Evolutionary conservation across 2,329 filamentous ascomycete genomes (phyloP), one percentile per base, ranked within the genome.

Genomic region (Trichoderma koningii): DNA sequence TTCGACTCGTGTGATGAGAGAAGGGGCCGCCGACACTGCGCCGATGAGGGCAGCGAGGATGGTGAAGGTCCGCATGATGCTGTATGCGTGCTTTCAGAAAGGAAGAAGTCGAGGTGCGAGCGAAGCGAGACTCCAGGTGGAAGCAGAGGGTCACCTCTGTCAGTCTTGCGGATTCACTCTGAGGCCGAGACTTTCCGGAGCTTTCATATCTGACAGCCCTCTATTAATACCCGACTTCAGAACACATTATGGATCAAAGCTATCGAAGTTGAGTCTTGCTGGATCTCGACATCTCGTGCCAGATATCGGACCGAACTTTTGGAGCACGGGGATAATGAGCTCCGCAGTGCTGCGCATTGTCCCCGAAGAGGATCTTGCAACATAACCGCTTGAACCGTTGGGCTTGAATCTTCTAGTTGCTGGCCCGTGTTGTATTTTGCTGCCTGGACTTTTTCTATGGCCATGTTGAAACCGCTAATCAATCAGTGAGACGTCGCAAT

Each of bases 1-100:
- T 19, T 4, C 28, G 12, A 28, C 47, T 51, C 56, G 42, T 19
- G 21, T 1, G 15, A 60, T 23, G 17, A 60, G 34, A 15, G 56
- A 60, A 14, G 56, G 56, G 21, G 56, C 56, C 3, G 56, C 56
- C 17, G 56, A 51, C 30, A 60, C 56, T 51, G 30, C 56, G 23
- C 56, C 56, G 10, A 60, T 48, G 15, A 60, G 45, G 45, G 56
- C 56, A 51, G 56, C 30, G 26, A 60, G 30, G 6, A 60, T 23
- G 12, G 56, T 21, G 17, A 60, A 17, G 21, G 47, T 51, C 21
- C 56, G 21, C 56, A 60, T 60, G 34, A 14, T 42, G 56, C n/a
- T 52, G 28, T 41, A 38, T 26, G 28, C 17, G 28, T 15, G 28
- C 34, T 26, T 7, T 23, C 14, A 42, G 14, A 42, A 2, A n/a